These are phyloP conservation scores for Saccharomycopsis guyanensis DNA, from an alignment of 805 yeast species.

Conservation along the genomic window DNA sequence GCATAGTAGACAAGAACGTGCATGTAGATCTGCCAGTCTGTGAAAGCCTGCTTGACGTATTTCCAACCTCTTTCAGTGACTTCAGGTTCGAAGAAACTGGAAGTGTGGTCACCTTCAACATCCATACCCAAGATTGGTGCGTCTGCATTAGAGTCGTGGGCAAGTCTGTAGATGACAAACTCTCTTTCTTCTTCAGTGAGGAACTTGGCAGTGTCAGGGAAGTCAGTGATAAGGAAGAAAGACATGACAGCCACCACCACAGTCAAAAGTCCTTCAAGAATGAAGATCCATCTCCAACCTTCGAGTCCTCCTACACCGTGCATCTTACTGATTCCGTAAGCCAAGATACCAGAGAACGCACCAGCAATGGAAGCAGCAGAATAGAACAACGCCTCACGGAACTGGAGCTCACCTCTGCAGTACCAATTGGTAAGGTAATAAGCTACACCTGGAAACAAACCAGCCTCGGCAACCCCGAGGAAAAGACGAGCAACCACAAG, in stretches of 20 bases:
- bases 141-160: conserved; percentile 10
- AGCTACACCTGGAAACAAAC: conserved; percentile 36
- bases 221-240: conserved; percentile 51
- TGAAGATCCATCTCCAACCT: conserved; percentile 51
- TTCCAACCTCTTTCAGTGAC: conserved; percentile 9
- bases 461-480: conserved; percentile 37
- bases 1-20: conserved; percentile 27
- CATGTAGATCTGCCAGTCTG: conserved; percentile 28
- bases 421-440: conserved; percentile 35
- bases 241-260: conserved; percentile 27
- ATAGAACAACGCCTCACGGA: conserved; percentile 32
- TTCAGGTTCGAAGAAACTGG: conserved; percentile 14
- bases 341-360: conserved; percentile 33
- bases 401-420: conserved; percentile 31
- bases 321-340: conserved; percentile 28
- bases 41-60: conserved; percentile 23
- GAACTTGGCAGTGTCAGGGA: conserved; percentile 60
- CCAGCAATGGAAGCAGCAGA: conserved; percentile 32
- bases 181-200: conserved; percentile 42
- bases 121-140: conserved; percentile 2
- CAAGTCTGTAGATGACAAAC: conserved; percentile 32
- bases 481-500: conserved; percentile 30
- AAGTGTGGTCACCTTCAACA: conserved; percentile 8
- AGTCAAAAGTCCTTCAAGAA: conserved; percentile 42
- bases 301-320: conserved; percentile 32